Evolutionary conservation across 225 moss, liverwort and hornwort species (phyloP).

Genomic region (Marchantia paleacea): DNA sequence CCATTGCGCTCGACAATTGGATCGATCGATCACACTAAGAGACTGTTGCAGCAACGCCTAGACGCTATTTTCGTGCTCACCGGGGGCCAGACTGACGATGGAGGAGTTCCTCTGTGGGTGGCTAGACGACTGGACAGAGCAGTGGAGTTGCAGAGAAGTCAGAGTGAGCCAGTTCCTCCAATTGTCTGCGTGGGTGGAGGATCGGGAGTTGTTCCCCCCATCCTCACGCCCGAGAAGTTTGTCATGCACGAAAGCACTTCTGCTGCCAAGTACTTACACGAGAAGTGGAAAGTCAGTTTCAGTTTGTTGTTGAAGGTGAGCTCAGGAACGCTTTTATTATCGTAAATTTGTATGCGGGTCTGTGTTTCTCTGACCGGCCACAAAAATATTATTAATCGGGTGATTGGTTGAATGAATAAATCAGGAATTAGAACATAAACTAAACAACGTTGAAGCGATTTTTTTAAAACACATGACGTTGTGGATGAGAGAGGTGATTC

Average conservation of each 20-base stretch:
- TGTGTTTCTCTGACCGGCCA: too few species aligned
- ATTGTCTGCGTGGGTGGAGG: constrained; percentile 56
- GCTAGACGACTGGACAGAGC: constrained; percentile 58
- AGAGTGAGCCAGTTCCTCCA: constrained; percentile 37
- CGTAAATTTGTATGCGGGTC: neutral
- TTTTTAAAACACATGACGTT: neutral
- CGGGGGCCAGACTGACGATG: constrained; percentile 49
- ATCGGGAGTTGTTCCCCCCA: constrained; percentile 39
- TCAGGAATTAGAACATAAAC: neutral
- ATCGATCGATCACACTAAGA: neutral
- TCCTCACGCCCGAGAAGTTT: constrained; percentile 47
- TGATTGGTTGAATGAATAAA: neutral
- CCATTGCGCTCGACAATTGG: neutral
- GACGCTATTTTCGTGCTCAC: constrained; percentile 60
- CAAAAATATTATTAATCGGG: too few species aligned
- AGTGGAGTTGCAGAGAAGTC: constrained; percentile 40
- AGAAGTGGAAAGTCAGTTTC: constrained; percentile 33
- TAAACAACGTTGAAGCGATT: neutral
- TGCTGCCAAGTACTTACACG: constrained; percentile 45
- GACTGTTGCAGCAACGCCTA: constrained; percentile 22
- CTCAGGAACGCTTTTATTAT: neutral
- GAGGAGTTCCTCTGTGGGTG: constrained; percentile 57
- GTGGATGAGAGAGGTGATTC: neutral
- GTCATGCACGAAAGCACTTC: constrained; percentile 56
- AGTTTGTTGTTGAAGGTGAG: constrained; percentile 20